Base-by-base conservation (phyloP, 306 rosid genomes). In the Mimosa pudica region DNA sequence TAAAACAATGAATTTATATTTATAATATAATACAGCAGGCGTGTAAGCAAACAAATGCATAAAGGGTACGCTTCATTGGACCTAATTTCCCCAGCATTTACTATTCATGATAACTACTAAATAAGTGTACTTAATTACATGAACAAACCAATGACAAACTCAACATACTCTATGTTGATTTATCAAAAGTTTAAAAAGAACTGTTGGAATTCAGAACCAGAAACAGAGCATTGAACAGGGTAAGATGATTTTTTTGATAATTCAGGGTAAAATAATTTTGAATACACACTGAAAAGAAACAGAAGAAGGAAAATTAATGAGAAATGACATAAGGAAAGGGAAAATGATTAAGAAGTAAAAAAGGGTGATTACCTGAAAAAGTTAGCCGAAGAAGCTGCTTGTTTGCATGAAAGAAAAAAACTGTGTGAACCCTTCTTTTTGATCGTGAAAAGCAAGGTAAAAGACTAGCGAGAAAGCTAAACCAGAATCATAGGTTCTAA, bases 311-410 rank as follows among this genome's bases (percentile, higher is more conserved):
- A 88, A 85, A 85, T 75, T 71, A 46, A 48, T 70, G 77, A 10
- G 14, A 42, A 32, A 35, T 74, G 13, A 35, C 69, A 74, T 44
- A 70, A 41, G 7, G 13, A 67, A 17, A 41, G 64, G 17, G 42
- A 74, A 24, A 74, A 20, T 71, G 3, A 78, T 7, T 30, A 71
- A 78, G 30, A 81, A 81, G 24, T 49, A 82, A 55, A 75, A 75
- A 66, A 73, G 60, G 77, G 74, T 61, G 18, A 79, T 78, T 90
- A 87, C 92, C 90, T 38, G 47, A 84, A 45, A 79, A 64, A 85
- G 52, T 86, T 91, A 97, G 91, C 89, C 97, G 5, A 54, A 85
- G 85, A 76, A 84, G 71, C 77, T 77, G 83, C 76, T 80, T 71
- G 24, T 72, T 72, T 74, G 86, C 51, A 73, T 76, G 71, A 42